Percentiles rank a stretch among this genome's conserved stretches.
phyloP scores from a whole-genome alignment of 805 yeast species.

The Myxozyma vanderwaltii region DNA sequence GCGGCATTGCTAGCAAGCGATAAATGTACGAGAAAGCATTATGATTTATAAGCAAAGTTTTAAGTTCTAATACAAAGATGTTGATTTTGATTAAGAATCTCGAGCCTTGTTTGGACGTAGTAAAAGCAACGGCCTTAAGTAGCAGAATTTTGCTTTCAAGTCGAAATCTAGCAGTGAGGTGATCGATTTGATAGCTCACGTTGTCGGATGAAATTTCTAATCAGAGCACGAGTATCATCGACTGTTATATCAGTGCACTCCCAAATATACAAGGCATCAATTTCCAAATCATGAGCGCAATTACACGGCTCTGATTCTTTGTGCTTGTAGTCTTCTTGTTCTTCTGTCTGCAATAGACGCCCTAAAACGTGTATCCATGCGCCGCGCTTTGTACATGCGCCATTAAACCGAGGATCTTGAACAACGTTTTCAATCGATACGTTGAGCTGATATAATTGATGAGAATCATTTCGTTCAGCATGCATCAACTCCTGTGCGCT shows the following conservation, averaged over 20 bases:
- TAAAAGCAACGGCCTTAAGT: too few relatives aligned
- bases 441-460: not conserved
- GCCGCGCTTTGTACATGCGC: slow-evolving; percentile 5
- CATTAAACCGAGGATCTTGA: slow-evolving; percentile 2
- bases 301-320: not conserved
- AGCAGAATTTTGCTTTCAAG: too few relatives aligned
- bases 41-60: too few relatives aligned
- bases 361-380: slow-evolving; percentile 23
- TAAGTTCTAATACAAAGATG: too few relatives aligned
- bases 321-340: not conserved
- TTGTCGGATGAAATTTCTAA: slow-evolving; percentile 8
- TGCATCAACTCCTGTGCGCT: not conserved
- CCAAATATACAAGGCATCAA: slow-evolving; percentile 17
- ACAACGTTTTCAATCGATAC: not conserved
- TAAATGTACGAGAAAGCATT: too few relatives aligned
- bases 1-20: too few relatives aligned
- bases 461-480: not conserved
- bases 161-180: not conserved
- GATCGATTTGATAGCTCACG: slow-evolving; percentile 3
- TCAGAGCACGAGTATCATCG: slow-evolving; percentile 3
- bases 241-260: slow-evolving; percentile 1
- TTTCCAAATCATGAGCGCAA: not conserved
- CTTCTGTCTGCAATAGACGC: not conserved
- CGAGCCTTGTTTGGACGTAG: too few relatives aligned
- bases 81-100: too few relatives aligned